A percentile compares a stretch with the other conserved stretches of the same genome.
phyloP scores from a whole-genome alignment of 306 rosid species.

The Mimosa pudica region DNA sequence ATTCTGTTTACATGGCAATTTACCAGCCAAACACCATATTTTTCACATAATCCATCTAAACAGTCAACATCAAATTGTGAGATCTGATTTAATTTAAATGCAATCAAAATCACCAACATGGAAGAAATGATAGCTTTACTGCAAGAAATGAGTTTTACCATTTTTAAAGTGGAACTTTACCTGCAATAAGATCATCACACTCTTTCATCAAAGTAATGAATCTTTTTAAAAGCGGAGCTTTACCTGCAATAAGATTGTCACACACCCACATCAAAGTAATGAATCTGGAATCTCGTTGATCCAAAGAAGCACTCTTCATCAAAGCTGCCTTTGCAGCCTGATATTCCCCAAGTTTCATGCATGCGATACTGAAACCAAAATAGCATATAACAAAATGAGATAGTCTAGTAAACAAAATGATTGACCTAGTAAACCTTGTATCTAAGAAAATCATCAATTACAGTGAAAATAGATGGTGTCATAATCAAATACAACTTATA shows the following conservation, averaged over 20 bases:
- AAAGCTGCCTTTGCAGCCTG: slow-evolving; percentile 83
- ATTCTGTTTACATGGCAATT: slow-evolving; percentile 17
- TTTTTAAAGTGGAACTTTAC: slow-evolving; percentile 39
- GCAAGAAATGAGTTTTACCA: slow-evolving; percentile 17
- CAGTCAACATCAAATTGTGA: slow-evolving; percentile 8
- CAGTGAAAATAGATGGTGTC: background rate
- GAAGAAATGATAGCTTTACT: background rate
- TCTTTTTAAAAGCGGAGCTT: slow-evolving; percentile 24
- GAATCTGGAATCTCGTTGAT: slow-evolving; percentile 39
- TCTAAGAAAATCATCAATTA: background rate
- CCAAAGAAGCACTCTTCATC: slow-evolving; percentile 68
- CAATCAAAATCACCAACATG: slow-evolving; percentile 6
- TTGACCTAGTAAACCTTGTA: slow-evolving; percentile 14
- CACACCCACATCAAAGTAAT: no score
- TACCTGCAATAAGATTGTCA: no score
- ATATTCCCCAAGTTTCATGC: slow-evolving; percentile 85
- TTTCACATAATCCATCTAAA: slow-evolving; percentile 2
- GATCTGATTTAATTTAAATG: background rate
- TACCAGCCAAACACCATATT: background rate
- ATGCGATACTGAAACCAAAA: slow-evolving; percentile 63
- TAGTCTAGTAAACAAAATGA: background rate
- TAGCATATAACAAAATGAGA: background rate
- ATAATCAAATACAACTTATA: background rate
- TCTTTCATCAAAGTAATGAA: slow-evolving; percentile 60
- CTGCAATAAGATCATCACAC: slow-evolving; percentile 70